phyloP scores from a whole-genome alignment of 2,329 filamentous ascomycete species.

The Calonectria leucothoes region DNA sequence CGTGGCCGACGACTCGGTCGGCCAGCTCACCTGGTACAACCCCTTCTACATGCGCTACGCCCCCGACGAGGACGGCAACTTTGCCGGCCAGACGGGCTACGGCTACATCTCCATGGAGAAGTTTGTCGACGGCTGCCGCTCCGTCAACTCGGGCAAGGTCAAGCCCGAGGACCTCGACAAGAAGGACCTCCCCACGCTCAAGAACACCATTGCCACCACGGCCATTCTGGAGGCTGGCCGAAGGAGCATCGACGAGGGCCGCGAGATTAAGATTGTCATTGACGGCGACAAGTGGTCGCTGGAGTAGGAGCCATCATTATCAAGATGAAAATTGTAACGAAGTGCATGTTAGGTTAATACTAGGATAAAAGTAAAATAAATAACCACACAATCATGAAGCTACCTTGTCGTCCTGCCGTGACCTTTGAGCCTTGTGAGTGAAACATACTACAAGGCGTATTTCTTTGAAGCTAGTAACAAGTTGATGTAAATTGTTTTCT shows the following conservation, averaged over 20 bases:
- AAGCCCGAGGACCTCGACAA: slow-evolving; percentile 82
- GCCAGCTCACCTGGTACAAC: slow-evolving; percentile 86
- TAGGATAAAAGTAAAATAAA: not conserved
- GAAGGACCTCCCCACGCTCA: slow-evolving; percentile 84
- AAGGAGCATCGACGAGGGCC: slow-evolving; percentile 83
- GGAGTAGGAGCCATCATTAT: slow-evolving; percentile 47
- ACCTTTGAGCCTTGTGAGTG: no score
- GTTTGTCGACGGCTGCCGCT: slow-evolving; percentile 88
- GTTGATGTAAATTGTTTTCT: no score
- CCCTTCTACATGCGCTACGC: slow-evolving; percentile 97
- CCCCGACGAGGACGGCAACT: slow-evolving; percentile 94
- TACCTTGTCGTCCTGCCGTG: not conserved
- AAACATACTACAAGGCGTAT: no score
- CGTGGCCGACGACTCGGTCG: slow-evolving; percentile 82
- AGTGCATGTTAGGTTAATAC: slow-evolving; percentile 14
- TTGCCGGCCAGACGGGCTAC: slow-evolving; percentile 90
- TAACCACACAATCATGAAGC: not conserved
- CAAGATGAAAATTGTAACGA: slow-evolving; percentile 3
- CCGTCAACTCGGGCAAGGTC: slow-evolving; percentile 78
- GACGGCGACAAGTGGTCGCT: slow-evolving; percentile 76
- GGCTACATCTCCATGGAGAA: slow-evolving; percentile 97
- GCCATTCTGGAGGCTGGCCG: slow-evolving; percentile 91
- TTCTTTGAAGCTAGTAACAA: no score
- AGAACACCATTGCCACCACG: slow-evolving; percentile 91
- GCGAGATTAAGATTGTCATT: slow-evolving; percentile 80